Percentiles rank a stretch among this genome's conserved stretches.
These are phyloP conservation scores for Hysterangium stoloniferum DNA, from an alignment of 768 basidiomycete species.

Conservation along the genomic window DNA sequence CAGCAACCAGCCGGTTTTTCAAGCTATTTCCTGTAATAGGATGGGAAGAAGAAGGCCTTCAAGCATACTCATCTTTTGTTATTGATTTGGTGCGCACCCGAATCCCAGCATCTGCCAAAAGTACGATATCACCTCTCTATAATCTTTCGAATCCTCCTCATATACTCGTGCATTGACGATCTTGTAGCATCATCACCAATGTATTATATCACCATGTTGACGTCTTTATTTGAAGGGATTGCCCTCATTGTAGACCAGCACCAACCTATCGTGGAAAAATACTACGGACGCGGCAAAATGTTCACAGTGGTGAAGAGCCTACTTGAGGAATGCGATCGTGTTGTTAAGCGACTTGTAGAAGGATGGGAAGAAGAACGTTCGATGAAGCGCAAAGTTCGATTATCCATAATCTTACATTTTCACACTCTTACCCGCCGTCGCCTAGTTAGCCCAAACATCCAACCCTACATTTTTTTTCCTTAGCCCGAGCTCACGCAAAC, in stretches of 20 bases:
- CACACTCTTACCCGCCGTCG: neutral
- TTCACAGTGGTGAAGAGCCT: constrained; percentile 63
- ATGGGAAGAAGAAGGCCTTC: constrained; percentile 86
- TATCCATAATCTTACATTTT: neutral
- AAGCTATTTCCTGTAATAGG: constrained; percentile 95
- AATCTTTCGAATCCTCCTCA: neutral
- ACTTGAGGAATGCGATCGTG: constrained; percentile 79
- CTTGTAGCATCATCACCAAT: constrained; percentile 77
- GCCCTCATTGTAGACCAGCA: constrained; percentile 97
- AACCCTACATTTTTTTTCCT: constrained; percentile 2
- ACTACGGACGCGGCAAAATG: constrained; percentile 92
- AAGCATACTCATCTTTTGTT: constrained; percentile 90
- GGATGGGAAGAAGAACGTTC: constrained; percentile 90
- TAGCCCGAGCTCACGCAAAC: constrained; percentile 6
- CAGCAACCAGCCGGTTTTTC: constrained; percentile 88
- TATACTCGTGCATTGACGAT: constrained; percentile 4
- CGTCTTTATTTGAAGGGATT: constrained; percentile 89
- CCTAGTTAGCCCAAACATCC: constrained; percentile 2
- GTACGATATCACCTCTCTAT: constrained; percentile 33
- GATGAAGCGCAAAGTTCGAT: constrained; percentile 65
- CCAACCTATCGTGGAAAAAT: constrained; percentile 95
- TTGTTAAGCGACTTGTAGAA: constrained; percentile 64
- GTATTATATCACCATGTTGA: constrained; percentile 85
- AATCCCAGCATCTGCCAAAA: constrained; percentile 73
- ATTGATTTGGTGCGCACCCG: constrained; percentile 80